phyloP scores from a whole-genome alignment of 1,284 basidiomycete genomes.

The Marasmius tenuissimus region DNA sequence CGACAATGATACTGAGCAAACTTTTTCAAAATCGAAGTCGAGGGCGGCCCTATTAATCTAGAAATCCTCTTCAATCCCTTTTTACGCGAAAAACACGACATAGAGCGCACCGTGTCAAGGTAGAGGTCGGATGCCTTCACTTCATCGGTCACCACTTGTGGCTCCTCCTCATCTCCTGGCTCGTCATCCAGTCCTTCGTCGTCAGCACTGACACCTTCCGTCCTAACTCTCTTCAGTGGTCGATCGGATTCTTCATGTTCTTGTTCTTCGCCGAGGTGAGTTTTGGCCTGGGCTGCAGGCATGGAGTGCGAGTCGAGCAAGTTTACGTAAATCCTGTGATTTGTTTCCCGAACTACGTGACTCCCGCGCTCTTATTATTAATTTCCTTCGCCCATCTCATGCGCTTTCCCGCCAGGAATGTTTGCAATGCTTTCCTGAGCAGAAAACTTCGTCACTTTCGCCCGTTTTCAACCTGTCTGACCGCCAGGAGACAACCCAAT shows the following conservation, averaged over 20 bases:
- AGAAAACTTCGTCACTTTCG: conserved; percentile 8
- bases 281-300: conserved; percentile 1
- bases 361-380: background rate
- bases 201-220: background rate
- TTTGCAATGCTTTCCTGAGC: background rate
- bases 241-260: conserved; percentile 13
- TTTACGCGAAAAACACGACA: conserved; percentile 22
- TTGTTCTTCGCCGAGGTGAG: background rate
- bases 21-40: conserved; percentile 99
- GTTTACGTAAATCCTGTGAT: background rate
- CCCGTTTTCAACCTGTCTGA: conserved; percentile 17
- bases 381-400: conserved; percentile 14
- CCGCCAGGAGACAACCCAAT: conserved; percentile 32
- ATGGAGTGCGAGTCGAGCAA: background rate
- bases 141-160: conserved; percentile 9
- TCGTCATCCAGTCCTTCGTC: background rate
- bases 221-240: background rate
- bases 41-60: conserved; percentile 87
- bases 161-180: conserved; percentile 7
- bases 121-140: conserved; percentile 78
- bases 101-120: conserved; percentile 80
- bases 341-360: too few species aligned
- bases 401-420: conserved; percentile 1
- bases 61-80: conserved; percentile 15
- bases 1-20: conserved; percentile 94